These are phyloP conservation scores for Remersonia thermophila DNA, from an alignment of 2,329 filamentous ascomycete species.

Conservation along the genomic window DNA sequence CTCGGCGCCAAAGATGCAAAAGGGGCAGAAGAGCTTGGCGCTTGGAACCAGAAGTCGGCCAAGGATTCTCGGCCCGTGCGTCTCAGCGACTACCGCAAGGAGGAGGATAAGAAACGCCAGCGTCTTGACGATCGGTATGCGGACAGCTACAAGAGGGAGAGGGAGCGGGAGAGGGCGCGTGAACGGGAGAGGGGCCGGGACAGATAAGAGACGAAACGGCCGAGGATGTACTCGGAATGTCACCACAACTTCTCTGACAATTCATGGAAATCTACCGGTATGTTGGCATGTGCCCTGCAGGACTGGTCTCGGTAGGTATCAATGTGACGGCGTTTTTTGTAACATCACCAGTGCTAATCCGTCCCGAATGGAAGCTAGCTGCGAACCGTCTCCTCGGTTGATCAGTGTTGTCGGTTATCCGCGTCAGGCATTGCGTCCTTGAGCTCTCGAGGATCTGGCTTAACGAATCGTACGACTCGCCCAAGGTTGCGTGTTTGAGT, in stretches of 20 bases:
- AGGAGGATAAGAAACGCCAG: conserved; percentile 31
- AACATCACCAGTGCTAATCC: too few species aligned
- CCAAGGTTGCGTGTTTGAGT: too few species aligned
- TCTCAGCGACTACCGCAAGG: conserved; percentile 38
- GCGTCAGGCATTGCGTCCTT: too few species aligned
- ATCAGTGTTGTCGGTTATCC: too few species aligned
- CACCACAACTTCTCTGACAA: too few species aligned
- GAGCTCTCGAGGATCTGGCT: too few species aligned
- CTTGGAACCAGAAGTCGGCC: conserved; percentile 60
- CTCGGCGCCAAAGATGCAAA: conserved; percentile 78
- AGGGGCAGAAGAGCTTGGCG: conserved; percentile 59
- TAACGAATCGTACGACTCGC: too few species aligned
- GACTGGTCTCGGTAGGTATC: neutral
- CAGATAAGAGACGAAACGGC: too few species aligned
- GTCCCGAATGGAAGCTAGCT: too few species aligned
- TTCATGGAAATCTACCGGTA: neutral
- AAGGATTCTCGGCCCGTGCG: conserved; percentile 32
- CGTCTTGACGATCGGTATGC: conserved; percentile 28
- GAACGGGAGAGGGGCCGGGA: conserved; percentile 18
- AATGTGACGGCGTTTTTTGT: neutral
- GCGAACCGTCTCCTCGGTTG: too few species aligned
- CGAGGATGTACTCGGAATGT: too few species aligned
- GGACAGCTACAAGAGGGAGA: conserved; percentile 33
- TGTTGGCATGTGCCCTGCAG: conserved; percentile 3
- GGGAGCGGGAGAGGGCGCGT: conserved; percentile 31